Evolutionary conservation across 352 stramenopile genomes (phyloP).

Genomic region (Phytophthora crassamura): DNA sequence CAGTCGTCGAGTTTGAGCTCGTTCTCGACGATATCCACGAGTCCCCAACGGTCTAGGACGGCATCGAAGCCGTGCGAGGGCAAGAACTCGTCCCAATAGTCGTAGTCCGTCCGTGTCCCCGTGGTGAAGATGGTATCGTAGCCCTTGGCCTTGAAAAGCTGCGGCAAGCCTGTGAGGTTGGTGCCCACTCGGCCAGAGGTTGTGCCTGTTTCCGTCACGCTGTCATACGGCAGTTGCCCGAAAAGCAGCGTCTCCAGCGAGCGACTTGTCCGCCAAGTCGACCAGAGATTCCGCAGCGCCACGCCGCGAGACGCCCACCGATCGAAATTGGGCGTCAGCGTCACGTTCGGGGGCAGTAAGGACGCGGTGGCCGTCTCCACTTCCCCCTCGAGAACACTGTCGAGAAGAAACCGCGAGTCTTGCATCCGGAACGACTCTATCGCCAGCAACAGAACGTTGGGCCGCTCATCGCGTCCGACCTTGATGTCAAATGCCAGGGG

Average conservation of each 20-base stretch:
- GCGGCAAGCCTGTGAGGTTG: constrained; percentile 55
- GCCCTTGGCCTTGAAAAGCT: constrained; percentile 62
- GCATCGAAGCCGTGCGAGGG: constrained; percentile 64
- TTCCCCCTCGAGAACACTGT: constrained; percentile 22
- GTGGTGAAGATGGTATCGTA: constrained; percentile 76
- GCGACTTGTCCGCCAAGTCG: constrained; percentile 70
- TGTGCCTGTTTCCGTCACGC: constrained; percentile 56
- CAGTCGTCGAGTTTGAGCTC: constrained; percentile 63
- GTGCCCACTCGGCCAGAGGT: constrained; percentile 43
- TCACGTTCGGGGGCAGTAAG: constrained; percentile 54
- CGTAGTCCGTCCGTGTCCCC: constrained; percentile 59
- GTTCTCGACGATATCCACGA: constrained; percentile 53
- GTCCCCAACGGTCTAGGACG: constrained; percentile 45
- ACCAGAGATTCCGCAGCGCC: constrained; percentile 70
- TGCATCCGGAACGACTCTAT: constrained; percentile 71
- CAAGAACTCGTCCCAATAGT: constrained; percentile 70
- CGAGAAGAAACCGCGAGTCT: constrained; percentile 59
- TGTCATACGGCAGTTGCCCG: constrained; percentile 70
- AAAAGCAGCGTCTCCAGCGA: constrained; percentile 73
- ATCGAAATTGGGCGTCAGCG: constrained; percentile 72
- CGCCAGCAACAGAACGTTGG: constrained; percentile 72
- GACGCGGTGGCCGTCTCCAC: constrained; percentile 35
- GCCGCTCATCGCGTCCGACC: constrained; percentile 41
- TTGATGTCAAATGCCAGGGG: constrained; percentile 62
- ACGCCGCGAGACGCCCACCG: constrained; percentile 57